A percentile compares a stretch with the other conserved stretches of the same genome.
Conservation (phyloP, 345 rosid genomes). For the Corchorus olitorius region DNA sequence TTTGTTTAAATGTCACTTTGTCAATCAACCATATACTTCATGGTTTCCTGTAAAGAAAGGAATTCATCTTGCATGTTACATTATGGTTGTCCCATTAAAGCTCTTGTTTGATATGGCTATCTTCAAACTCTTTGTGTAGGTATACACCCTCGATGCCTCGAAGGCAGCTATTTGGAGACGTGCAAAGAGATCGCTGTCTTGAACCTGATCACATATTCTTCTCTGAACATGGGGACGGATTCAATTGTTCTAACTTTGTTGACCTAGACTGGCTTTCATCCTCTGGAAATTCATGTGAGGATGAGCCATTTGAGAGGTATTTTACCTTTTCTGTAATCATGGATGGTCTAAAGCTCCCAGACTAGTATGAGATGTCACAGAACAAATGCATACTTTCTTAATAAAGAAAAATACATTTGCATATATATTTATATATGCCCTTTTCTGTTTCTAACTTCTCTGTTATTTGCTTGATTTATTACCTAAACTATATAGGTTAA, state of each 20-base stretch:
- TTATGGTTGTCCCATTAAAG: neutral
- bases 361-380: neutral
- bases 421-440: neutral
- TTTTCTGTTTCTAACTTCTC: neutral
- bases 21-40: neutral
- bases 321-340: conserved; percentile 17
- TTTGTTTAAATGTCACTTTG: neutral
- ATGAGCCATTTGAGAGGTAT: conserved; percentile 87
- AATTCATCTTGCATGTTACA: neutral
- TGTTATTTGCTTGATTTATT: neutral
- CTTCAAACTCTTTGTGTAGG: conserved; percentile 39
- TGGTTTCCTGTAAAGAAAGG: conserved; percentile 4
- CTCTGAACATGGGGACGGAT: conserved; percentile 65
- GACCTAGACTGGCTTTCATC: conserved; percentile 95
- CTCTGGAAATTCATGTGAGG: conserved; percentile 87
- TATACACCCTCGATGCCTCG: conserved; percentile 76
- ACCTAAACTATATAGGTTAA: neutral
- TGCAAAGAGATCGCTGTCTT: conserved; percentile 48
- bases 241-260: conserved; percentile 84
- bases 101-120: conserved; percentile 18
- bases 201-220: conserved; percentile 56
- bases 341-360: conserved; percentile 9
- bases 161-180: conserved; percentile 74
- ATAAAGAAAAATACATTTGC: no score
- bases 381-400: neutral